Percentiles rank a stretch among this genome's conserved stretches.
Evolutionary conservation across 768 basidiomycete genomes (phyloP).

Genomic region (Mycena sanguinolenta): DNA sequence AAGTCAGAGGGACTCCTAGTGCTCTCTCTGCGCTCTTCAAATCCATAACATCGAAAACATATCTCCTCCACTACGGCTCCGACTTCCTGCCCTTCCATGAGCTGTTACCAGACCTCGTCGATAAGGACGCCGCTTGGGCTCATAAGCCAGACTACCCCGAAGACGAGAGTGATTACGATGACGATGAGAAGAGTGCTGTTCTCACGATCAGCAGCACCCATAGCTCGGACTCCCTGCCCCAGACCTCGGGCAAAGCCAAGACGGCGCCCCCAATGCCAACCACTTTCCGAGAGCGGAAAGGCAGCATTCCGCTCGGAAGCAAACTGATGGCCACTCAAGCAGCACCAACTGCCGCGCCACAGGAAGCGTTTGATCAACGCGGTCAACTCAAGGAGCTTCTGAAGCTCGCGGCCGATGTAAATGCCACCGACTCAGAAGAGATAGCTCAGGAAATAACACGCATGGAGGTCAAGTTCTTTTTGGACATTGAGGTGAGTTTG

Average conservation of each 20-base stretch:
- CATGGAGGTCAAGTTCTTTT: constrained; percentile 75
- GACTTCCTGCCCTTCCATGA: constrained; percentile 88
- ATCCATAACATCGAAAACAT: constrained; percentile 83
- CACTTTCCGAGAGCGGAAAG: constrained; percentile 71
- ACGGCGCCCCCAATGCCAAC: constrained; percentile 34
- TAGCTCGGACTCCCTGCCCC: constrained; percentile 35
- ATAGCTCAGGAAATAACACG: constrained; percentile 92
- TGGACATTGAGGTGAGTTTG: constrained; percentile 76
- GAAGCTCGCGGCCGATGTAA: constrained; percentile 69
- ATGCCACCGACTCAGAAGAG: constrained; percentile 68
- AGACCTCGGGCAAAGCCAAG: constrained; percentile 42
- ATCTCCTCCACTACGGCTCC: constrained; percentile 87
- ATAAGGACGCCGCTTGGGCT: constrained; percentile 83
- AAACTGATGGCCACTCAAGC: constrained; percentile 54
- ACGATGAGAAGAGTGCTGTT: constrained; percentile 48
- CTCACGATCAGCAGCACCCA: constrained; percentile 40
- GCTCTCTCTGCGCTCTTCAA: constrained; percentile 83
- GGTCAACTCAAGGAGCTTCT: constrained; percentile 75
- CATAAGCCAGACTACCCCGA: constrained; percentile 69
- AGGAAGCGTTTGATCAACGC: constrained; percentile 55
- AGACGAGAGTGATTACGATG: constrained; percentile 72
- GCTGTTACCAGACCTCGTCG: constrained; percentile 70
- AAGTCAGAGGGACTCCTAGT: constrained; percentile 78
- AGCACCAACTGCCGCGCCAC: constrained; percentile 42
- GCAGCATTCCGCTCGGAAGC: constrained; percentile 72